These are phyloP conservation scores for Picea mariana DNA, from an alignment of 83 land plant species.

Conservation along the genomic window DNA sequence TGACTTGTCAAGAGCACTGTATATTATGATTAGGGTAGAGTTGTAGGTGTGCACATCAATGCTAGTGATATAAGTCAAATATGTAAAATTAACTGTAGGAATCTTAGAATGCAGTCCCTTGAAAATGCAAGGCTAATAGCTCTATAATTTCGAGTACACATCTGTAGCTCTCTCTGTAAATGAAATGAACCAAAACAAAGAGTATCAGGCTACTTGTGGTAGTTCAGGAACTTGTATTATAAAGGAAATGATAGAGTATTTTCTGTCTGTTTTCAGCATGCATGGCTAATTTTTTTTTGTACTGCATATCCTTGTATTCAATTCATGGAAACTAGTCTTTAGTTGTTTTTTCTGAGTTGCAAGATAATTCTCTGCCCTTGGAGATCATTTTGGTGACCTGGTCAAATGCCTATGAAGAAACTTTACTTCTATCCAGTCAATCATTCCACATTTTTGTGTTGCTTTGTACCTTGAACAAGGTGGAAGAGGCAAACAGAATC, in stretches of 20 bases:
- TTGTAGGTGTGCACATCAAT: constrained; percentile 13
- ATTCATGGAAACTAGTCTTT: constrained; percentile 6
- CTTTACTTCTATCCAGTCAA: neutral
- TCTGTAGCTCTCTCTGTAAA: constrained; percentile 12
- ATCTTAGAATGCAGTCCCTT: constrained; percentile 8
- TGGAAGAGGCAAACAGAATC: neutral
- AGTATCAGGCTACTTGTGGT: neutral
- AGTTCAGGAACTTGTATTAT: neutral
- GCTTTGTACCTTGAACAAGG: neutral
- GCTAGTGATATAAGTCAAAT: constrained; percentile 2
- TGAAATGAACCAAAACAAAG: constrained; percentile 7
- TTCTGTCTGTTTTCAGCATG: constrained; percentile 3
- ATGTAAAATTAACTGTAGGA: neutral
- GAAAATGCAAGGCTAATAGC: neutral
- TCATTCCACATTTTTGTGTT: neutral
- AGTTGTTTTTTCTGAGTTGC: neutral
- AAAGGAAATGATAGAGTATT: neutral
- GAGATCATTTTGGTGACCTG: neutral
- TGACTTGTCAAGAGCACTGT: constrained; percentile 13
- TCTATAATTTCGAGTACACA: neutral
- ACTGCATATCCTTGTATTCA: neutral
- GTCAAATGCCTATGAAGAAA: neutral
- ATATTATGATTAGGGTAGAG: constrained; percentile 1
- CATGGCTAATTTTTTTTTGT: neutral
- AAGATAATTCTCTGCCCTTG: neutral